These are phyloP conservation scores for Mariannaea sp. DNA, from an alignment of 2,329 filamentous ascomycete species.

Conservation along the genomic window DNA sequence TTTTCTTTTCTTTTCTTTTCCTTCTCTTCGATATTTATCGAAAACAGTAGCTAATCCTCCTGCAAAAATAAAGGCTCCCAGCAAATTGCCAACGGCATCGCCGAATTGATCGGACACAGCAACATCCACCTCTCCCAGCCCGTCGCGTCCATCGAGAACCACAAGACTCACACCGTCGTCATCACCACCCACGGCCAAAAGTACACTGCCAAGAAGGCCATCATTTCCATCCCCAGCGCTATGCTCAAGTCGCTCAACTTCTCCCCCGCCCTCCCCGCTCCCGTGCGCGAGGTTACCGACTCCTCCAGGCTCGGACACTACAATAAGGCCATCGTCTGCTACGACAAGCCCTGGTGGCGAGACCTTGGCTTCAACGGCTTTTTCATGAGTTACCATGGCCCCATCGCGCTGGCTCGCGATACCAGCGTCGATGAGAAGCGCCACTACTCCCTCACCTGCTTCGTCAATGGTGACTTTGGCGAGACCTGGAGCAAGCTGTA, in stretches of 20 bases:
- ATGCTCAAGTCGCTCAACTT: slow-evolving; percentile 53
- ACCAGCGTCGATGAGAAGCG: slow-evolving; percentile 42
- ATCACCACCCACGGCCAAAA: slow-evolving; percentile 31
- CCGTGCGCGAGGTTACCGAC: slow-evolving; percentile 43
- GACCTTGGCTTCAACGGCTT: slow-evolving; percentile 45
- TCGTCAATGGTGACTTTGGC: slow-evolving; percentile 46
- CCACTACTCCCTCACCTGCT: slow-evolving; percentile 47
- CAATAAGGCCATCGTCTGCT: slow-evolving; percentile 47
- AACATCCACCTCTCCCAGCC: slow-evolving; percentile 27
- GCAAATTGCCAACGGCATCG: slow-evolving; percentile 35
- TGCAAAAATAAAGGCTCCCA: slow-evolving; percentile 30
- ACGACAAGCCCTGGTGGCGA: slow-evolving; percentile 42
- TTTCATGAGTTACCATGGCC: slow-evolving; percentile 47
- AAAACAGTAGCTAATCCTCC: background rate
- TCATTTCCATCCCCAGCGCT: slow-evolving; percentile 56
- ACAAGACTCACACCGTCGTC: slow-evolving; percentile 20
- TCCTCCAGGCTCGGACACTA: slow-evolving; percentile 49
- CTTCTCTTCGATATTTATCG: no score
- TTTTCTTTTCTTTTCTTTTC: no score
- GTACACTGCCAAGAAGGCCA: slow-evolving; percentile 45
- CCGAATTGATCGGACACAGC: slow-evolving; percentile 33
- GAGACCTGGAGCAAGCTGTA: slow-evolving; percentile 42
- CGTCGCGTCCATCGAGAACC: slow-evolving; percentile 34
- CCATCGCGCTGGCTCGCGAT: slow-evolving; percentile 47
- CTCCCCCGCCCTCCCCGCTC: slow-evolving; percentile 48